Evolutionary conservation across 192 early-diverging fungal species (phyloP), one percentile per base, ranked within the genome.

Genomic region (Coemansia sp.): DNA sequence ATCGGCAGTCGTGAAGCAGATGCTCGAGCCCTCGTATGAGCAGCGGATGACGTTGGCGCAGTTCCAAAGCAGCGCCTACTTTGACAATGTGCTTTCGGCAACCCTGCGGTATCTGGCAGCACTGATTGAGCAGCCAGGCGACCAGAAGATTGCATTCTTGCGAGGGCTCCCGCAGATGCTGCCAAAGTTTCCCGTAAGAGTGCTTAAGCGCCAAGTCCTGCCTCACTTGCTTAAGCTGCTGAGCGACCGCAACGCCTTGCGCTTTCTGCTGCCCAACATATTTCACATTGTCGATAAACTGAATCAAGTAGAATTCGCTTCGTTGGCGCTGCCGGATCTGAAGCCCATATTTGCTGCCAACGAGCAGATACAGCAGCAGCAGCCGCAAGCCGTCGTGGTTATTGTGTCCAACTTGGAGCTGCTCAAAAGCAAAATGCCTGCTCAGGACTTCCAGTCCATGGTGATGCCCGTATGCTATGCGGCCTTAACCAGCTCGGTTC

Each of bases 81-180:
- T 94, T 74, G 86, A 90, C 77, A 87, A 88, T 44, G 71, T 90
- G 11, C 69, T 90, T 2, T 83, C 92, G 3, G 87, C 87, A 1
- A 87, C 90, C 0, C 83, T 94, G 59, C 80, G 82, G 40, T 93
- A 86, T 51, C 79, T 94, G 58, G 92, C 92, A 52, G 71, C 76
- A 12, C 82, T 94, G 58, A 84, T 87, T 1, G 90, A 90, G 55
- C 92, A 93, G 65, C 77, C 88, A 0, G 63, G 73, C 40, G 88
- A 90, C 28, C 84, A 90, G 43, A 91, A 94, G 53, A 68, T 81
- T 7, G 83, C 84, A 21, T 94, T 94, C 46, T 80, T 94, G 81
- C 86, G 87, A 58, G 88, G 86, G 0, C 71, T 94, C 38, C 69
- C 80, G 6, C 75, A 83, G 9, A 81, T 91, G 23, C 64, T 94